phyloP scores from a whole-genome alignment of 2,329 filamentous ascomycete genomes.

The Trichoderma brevicompactum region DNA sequence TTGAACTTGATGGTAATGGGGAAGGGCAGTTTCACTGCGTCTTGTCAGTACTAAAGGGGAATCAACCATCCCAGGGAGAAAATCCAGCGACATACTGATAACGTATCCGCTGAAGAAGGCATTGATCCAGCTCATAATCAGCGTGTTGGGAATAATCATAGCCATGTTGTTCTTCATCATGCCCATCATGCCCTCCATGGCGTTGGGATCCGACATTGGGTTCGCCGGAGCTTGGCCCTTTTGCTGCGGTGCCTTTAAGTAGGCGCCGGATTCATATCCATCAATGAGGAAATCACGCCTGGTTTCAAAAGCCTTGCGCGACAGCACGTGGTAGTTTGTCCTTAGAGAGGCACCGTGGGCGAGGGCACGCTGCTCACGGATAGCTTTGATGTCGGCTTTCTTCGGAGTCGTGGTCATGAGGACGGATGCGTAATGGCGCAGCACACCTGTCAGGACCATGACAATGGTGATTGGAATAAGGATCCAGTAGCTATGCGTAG shows the following conservation, averaged over 20 bases:
- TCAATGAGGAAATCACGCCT: constrained; percentile 81
- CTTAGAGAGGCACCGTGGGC: constrained; percentile 84
- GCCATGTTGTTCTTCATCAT: constrained; percentile 99
- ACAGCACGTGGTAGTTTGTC: constrained; percentile 78
- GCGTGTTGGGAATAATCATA: constrained; percentile 98
- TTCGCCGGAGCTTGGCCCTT: constrained; percentile 88
- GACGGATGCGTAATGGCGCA: constrained; percentile 95
- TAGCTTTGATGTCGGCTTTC: constrained; percentile 72
- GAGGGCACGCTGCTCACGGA: constrained; percentile 85
- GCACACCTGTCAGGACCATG: constrained; percentile 94
- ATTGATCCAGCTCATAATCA: constrained; percentile 99
- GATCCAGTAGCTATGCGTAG: constrained; percentile 88
- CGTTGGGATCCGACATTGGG: constrained; percentile 91
- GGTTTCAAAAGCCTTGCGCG: constrained; percentile 73
- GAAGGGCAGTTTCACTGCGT: constrained; percentile 88
- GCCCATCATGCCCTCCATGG: constrained; percentile 99
- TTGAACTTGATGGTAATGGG: constrained; percentile 99
- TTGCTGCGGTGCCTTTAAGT: constrained; percentile 84
- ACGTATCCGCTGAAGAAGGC: constrained; percentile 98
- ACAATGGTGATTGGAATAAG: constrained; percentile 95
- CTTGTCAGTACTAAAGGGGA: constrained; percentile 32
- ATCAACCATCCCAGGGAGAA: background rate
- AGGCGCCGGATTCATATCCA: constrained; percentile 83
- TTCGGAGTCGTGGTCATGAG: constrained; percentile 86
- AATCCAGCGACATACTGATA: constrained; percentile 66